phyloP scores from a whole-genome alignment of 345 rosid species.

The Hibiscus trionum region DNA sequence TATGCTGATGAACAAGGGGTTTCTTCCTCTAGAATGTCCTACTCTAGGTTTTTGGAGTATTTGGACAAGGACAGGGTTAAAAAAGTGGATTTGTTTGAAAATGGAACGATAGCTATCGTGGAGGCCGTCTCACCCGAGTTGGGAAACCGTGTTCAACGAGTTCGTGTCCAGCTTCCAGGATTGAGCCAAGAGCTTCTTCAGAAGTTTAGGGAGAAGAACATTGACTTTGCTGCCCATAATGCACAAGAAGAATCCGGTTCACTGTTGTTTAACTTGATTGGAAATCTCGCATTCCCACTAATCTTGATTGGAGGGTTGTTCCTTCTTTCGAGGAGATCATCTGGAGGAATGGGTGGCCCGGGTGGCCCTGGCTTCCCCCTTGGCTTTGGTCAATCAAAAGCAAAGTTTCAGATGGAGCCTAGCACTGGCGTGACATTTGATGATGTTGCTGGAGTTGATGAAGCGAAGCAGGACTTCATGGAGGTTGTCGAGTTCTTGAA shows the following conservation, averaged over 20 bases:
- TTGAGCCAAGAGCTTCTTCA: conserved; percentile 92
- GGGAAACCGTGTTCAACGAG: conserved; percentile 86
- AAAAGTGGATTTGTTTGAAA: conserved; percentile 86
- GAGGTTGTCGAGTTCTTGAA: conserved; percentile 95
- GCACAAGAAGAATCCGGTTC: conserved; percentile 96
- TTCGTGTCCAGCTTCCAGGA: conserved; percentile 94
- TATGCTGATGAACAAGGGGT: conserved; percentile 83
- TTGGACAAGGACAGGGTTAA: conserved; percentile 81
- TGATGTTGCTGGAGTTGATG: conserved; percentile 98
- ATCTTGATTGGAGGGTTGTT: conserved; percentile 88
- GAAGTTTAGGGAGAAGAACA: conserved; percentile 87
- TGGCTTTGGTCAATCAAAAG: conserved; percentile 82
- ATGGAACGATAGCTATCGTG: conserved; percentile 93
- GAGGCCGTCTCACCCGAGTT: conserved; percentile 95
- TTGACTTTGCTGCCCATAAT: conserved; percentile 94
- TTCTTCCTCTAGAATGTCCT: conserved; percentile 96
- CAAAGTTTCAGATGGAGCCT: conserved; percentile 98
- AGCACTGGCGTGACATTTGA: conserved; percentile 96
- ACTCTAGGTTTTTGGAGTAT: conserved; percentile 92
- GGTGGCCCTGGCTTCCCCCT: conserved; percentile 95
- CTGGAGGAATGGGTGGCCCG: conserved; percentile 99
- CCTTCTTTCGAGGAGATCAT: conserved; percentile 81
- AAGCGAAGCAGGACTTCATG: conserved; percentile 98
- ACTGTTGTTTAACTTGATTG: conserved; percentile 67
- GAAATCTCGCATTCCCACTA: conserved; percentile 85